A percentile compares a stretch with the other conserved stretches of the same genome.
Evolutionary conservation across 169 alveolate species (phyloP).

Genomic region (Plasmodium cynomolgi): DNA sequence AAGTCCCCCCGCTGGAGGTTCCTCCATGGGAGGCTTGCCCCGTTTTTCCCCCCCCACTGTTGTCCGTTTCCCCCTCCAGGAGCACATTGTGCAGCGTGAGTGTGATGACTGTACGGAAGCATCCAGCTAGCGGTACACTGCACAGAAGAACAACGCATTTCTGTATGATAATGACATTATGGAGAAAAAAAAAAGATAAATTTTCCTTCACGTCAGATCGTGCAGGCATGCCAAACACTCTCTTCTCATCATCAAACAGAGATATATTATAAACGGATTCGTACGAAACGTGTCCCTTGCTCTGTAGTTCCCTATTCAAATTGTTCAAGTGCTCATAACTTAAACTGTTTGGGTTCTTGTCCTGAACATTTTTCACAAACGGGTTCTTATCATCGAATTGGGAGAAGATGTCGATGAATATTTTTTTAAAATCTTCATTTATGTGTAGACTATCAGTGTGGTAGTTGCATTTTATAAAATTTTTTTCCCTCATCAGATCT

Average conservation of each 20-base stretch:
- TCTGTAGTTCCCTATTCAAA: neutral
- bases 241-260: constrained; percentile 11
- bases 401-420: constrained; percentile 9
- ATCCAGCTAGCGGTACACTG: constrained; percentile 11
- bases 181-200: constrained; percentile 15
- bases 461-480: neutral
- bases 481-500: neutral
- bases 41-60: neutral
- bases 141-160: neutral
- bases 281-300: neutral
- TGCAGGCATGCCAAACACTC: constrained; percentile 15
- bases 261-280: constrained; percentile 1
- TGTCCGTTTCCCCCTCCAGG: neutral
- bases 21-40: no score
- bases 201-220: constrained; percentile 37
- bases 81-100: neutral
- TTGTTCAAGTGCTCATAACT: neutral
- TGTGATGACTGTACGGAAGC: constrained; percentile 10
- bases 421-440: constrained; percentile 22
- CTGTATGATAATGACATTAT: constrained; percentile 16
- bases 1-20: no score
- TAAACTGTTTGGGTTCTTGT: neutral
- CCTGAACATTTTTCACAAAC: neutral
- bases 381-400: constrained; percentile 26
- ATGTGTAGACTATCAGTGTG: constrained; percentile 21